Base-by-base conservation (phyloP, 2,329 filamentous ascomycete species). In the Neopestalotiopsis rosae region DNA sequence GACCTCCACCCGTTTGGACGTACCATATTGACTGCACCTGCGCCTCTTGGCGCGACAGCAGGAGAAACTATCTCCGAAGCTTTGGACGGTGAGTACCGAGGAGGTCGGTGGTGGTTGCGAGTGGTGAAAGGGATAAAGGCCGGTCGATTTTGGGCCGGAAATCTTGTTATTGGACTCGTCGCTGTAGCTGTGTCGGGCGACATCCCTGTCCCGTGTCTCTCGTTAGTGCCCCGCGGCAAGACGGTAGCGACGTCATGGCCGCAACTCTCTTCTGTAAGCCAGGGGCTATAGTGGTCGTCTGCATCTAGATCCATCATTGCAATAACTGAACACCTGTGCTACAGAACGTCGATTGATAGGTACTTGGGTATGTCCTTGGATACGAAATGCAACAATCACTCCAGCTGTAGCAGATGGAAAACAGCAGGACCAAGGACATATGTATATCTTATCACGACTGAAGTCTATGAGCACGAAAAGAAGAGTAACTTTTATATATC, bases 11-110 rank as follows among this genome's bases (percentile, higher is more conserved):
- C 45, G 10, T 5, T 49, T 28, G 24, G 24, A 62, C 66, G 42
- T 45, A 67, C 66, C 66, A 67, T 67, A 12, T 28, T 59, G 40
- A 38, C 66, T n/a, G 38, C 3, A 52, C 13, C 13, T 62, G 59
- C 66, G 66, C 66, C 66, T 12, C n/a, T 30, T 28, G 59, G 66
- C 57, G 52, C 57, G 58, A 17, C 57, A 63, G 66, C 40, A 62
- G 12, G 9, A 32, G 38, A 28, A 20, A 38, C 57, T 49, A 32
- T 13, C 66, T 40, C 40, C 30, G 20, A 28, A 3, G 24, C 28
- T 40, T 28, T 64, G 17, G 66, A 28, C 20, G 66, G 57, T 57
- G 24, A 20, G 38, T 5, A 17, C 24, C 14, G 17, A 58, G 20
- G 20, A 57, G 20, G 58, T 34, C 24, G 65, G 38, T 58, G 34